phyloP scores from a whole-genome alignment of 2,329 filamentous ascomycete species.

The Fusarium dlaminii region DNA sequence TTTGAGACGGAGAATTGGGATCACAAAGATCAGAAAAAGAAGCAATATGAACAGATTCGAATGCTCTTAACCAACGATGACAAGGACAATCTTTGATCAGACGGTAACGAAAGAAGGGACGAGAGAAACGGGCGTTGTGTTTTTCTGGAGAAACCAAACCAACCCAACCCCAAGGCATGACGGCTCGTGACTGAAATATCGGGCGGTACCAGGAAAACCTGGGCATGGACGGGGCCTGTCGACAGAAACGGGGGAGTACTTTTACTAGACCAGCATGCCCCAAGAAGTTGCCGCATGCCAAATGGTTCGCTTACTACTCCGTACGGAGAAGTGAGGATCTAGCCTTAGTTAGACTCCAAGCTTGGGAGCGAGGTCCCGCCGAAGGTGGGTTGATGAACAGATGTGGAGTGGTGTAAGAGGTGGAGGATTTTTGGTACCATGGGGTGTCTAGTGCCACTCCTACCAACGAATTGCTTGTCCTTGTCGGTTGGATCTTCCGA shows the following conservation, averaged over 20 bases:
- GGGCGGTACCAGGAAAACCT: conserved; percentile 21
- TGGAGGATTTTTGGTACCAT: conserved; percentile 38
- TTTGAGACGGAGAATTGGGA: not conserved
- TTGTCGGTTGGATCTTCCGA: conserved; percentile 37
- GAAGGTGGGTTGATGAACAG: conserved; percentile 44
- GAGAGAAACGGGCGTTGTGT: conserved; percentile 27
- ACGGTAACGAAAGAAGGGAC: conserved; percentile 27
- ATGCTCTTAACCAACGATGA: not conserved
- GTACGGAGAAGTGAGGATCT: conserved; percentile 38
- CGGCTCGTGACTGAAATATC: conserved; percentile 40
- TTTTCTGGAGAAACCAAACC: conserved; percentile 37
- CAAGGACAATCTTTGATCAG: conserved; percentile 1
- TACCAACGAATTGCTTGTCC: conserved; percentile 11
- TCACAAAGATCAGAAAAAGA: not conserved
- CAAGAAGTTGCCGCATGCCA: conserved; percentile 39
- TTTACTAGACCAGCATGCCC: conserved; percentile 32
- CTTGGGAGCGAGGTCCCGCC: conserved; percentile 44
- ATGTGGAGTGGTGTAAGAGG: conserved; percentile 43
- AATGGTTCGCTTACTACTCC: conserved; percentile 44
- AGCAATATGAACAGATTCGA: not conserved
- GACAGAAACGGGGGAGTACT: conserved; percentile 30
- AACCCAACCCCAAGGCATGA: conserved; percentile 4
- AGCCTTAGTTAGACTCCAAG: conserved; percentile 37
- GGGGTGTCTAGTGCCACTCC: conserved; percentile 33
- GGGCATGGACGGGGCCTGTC: conserved; percentile 17